Percentiles rank a stretch among this genome's conserved stretches.
These are phyloP conservation scores for Candida pseudocylindracea DNA, from an alignment of 1,139 yeast genomes.

Conservation along the genomic window DNA sequence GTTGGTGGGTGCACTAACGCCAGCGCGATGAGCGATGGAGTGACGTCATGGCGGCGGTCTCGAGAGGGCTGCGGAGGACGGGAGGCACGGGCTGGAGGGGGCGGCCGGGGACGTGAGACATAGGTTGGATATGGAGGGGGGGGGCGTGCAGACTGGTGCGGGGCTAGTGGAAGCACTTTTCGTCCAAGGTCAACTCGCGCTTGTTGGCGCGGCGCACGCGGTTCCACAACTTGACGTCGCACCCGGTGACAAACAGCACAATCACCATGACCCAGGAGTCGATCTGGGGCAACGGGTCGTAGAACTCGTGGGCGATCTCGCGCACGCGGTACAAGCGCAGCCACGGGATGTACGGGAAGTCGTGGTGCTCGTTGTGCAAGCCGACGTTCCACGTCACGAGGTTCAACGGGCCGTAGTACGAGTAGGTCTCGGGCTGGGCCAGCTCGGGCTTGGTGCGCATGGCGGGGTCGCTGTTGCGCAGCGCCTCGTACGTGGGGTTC, in stretches of 20 bases:
- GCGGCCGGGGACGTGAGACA: too few relatives aligned
- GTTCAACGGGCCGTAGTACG: conserved; percentile 71
- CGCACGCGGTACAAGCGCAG: conserved; percentile 47
- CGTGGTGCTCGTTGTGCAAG: conserved; percentile 87
- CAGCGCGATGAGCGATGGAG: too few relatives aligned
- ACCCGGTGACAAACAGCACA: not conserved
- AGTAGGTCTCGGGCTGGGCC: conserved; percentile 59
- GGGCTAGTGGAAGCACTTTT: not conserved
- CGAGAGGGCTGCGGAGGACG: too few relatives aligned
- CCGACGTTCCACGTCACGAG: conserved; percentile 80
- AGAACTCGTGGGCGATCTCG: conserved; percentile 55
- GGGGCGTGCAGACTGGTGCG: too few relatives aligned
- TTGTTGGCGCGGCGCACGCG: not conserved
- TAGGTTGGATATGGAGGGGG: too few relatives aligned
- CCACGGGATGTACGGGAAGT: conserved; percentile 90
- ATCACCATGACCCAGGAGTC: conserved; percentile 29
- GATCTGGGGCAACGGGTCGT: conserved; percentile 61
- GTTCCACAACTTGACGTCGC: conserved; percentile 1
- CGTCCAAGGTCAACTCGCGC: conserved; percentile 1
- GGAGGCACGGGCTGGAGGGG: too few relatives aligned
- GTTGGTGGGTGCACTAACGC: too few relatives aligned
- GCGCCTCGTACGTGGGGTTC: conserved; percentile 27
- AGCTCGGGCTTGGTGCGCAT: conserved; percentile 11
- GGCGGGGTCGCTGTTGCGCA: conserved; percentile 5
- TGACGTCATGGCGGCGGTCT: too few relatives aligned